phyloP scores from a whole-genome alignment of 140 eudicot genomes.

The Cichorium intybus region DNA sequence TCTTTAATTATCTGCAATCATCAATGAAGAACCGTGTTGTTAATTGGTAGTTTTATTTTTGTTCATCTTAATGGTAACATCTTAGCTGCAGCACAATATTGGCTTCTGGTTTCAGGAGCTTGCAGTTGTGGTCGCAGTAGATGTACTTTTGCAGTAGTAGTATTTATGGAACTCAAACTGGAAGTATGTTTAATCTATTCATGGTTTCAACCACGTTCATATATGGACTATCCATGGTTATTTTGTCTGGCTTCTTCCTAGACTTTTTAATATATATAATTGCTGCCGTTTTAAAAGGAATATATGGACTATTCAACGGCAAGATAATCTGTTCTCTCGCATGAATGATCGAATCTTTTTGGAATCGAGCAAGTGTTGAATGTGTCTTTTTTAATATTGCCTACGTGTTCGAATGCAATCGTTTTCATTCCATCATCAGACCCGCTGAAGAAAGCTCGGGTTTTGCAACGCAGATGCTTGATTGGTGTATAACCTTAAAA shows the following conservation, averaged over 20 bases:
- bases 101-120: slow-evolving; percentile 14
- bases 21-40: slow-evolving; percentile 6
- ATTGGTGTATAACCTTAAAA: not conserved
- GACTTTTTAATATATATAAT: too few species aligned
- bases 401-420: not conserved
- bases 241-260: not conserved
- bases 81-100: not conserved
- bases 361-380: not conserved
- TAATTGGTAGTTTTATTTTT: not conserved
- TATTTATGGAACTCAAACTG: not conserved
- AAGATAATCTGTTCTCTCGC: not conserved
- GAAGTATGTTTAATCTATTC: slow-evolving; percentile 7
- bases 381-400: too few species aligned
- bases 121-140: not conserved
- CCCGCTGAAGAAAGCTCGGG: too few species aligned
- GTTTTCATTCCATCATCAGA: not conserved
- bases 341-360: not conserved
- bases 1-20: slow-evolving; percentile 4
- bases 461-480: too few species aligned
- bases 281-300: not conserved
- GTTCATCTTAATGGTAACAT: not conserved
- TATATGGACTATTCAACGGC: not conserved
- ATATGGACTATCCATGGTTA: not conserved
- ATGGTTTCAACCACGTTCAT: slow-evolving; percentile 14
- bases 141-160: slow-evolving; percentile 9